Conservation (phyloP, 2,329 filamentous ascomycete species). For the Xylariales sp. region DNA sequence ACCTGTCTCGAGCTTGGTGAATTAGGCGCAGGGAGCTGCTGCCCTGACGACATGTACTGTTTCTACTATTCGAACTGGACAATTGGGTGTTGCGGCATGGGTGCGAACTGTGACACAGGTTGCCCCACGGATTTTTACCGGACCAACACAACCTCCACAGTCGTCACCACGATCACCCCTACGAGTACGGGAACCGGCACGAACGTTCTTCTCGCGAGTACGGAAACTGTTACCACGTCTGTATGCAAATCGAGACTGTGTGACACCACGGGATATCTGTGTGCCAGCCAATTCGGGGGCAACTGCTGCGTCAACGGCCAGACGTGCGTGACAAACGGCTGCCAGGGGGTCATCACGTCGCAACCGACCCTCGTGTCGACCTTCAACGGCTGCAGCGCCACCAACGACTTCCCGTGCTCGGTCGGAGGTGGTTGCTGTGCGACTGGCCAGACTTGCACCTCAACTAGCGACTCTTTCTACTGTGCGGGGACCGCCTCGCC, state of each 20-base stretch:
- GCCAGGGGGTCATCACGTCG: neutral
- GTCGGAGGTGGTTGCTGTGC: slow-evolving; percentile 4
- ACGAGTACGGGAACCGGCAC: slow-evolving; percentile 13
- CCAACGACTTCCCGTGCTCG: neutral
- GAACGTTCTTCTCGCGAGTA: slow-evolving; percentile 12
- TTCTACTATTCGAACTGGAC: slow-evolving; percentile 18
- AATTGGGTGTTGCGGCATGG: slow-evolving; percentile 26
- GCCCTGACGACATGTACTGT: slow-evolving; percentile 23
- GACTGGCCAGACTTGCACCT: slow-evolving; percentile 12
- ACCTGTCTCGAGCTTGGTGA: slow-evolving; percentile 6
- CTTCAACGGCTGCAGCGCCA: slow-evolving; percentile 1
- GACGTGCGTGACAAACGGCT: slow-evolving; percentile 24
- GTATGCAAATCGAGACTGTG: slow-evolving; percentile 15
- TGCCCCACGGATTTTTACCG: slow-evolving; percentile 24
- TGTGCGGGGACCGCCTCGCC: slow-evolving; percentile 35
- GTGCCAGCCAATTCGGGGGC: slow-evolving; percentile 37
- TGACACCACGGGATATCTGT: slow-evolving; percentile 32
- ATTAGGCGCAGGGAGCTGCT: slow-evolving; percentile 13
- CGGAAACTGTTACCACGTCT: neutral
- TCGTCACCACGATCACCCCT: slow-evolving; percentile 19
- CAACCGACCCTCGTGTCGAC: slow-evolving; percentile 4
- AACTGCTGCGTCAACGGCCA: slow-evolving; percentile 44
- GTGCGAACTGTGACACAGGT: slow-evolving; percentile 20
- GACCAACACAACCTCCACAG: slow-evolving; percentile 22
- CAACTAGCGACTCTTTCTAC: slow-evolving; percentile 20